These are phyloP conservation scores for Aureobasidium leucospermi DNA, from an alignment of 2,329 filamentous ascomycete genomes.

Conservation along the genomic window DNA sequence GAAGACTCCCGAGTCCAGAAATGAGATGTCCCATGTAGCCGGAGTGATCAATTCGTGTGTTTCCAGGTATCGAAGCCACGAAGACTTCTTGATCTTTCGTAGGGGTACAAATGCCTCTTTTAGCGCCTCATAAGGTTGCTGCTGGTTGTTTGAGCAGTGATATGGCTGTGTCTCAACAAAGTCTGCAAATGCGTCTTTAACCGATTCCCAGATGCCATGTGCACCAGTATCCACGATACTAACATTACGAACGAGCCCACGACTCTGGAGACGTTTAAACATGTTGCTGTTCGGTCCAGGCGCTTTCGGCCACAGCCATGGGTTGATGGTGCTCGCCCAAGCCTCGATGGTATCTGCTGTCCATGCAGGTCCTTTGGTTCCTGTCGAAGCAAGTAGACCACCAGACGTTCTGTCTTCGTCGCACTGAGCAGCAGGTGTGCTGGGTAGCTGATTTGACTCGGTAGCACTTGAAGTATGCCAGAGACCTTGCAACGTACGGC, in stretches of 20 bases:
- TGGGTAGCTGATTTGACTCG: conserved; percentile 28
- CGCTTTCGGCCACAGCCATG: conserved; percentile 62
- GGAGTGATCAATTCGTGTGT: conserved; percentile 67
- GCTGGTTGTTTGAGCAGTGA: conserved; percentile 21
- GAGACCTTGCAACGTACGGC: conserved; percentile 44
- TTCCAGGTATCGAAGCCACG: conserved; percentile 61
- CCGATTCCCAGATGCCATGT: conserved; percentile 57
- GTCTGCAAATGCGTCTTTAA: conserved; percentile 56
- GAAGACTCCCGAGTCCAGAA: conserved; percentile 61
- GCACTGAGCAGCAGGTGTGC: conserved; percentile 42
- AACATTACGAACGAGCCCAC: conserved; percentile 62
- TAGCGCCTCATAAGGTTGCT: conserved; percentile 50
- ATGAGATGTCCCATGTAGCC: conserved; percentile 62
- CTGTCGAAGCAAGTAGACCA: conserved; percentile 20
- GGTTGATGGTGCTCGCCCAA: conserved; percentile 40
- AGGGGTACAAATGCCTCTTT: conserved; percentile 66
- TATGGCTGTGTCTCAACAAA: conserved; percentile 19
- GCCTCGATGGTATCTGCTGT: conserved; percentile 41
- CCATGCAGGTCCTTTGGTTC: conserved; percentile 39
- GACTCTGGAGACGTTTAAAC: conserved; percentile 65
- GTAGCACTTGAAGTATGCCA: conserved; percentile 42
- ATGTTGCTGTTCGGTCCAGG: conserved; percentile 56
- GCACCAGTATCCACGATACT: conserved; percentile 57
- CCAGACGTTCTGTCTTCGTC: conserved; percentile 24
- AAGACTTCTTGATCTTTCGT: conserved; percentile 68